A percentile compares a stretch with the other conserved stretches of the same genome.
Conservation (phyloP, 2,329 filamentous ascomycete species). For the Fusarium sacchari region DNA sequence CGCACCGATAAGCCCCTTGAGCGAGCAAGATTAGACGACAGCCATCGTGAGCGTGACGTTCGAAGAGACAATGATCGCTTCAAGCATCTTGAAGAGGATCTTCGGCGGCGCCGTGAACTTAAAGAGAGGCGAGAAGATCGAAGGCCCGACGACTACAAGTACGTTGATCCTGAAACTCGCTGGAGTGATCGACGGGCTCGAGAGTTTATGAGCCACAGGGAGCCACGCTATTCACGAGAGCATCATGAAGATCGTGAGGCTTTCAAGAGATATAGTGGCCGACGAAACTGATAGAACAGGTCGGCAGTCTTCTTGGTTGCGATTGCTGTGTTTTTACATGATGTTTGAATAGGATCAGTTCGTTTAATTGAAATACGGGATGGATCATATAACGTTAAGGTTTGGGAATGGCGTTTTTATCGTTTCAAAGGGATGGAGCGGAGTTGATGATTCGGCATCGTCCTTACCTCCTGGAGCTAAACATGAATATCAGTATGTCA, state of each 20-base stretch:
- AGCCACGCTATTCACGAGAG: neutral
- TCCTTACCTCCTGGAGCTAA: neutral
- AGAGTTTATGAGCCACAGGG: constrained; percentile 32
- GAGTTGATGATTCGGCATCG: neutral
- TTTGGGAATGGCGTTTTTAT: neutral
- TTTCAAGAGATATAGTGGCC: neutral
- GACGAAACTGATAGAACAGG: neutral
- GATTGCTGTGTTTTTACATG: neutral
- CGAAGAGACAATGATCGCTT: constrained; percentile 26
- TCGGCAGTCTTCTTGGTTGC: neutral
- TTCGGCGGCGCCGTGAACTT: constrained; percentile 20
- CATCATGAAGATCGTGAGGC: neutral
- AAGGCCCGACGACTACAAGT: neutral
- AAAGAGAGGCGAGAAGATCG: constrained; percentile 11
- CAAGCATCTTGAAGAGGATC: constrained; percentile 23
- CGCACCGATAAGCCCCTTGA: constrained; percentile 28
- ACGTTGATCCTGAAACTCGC: constrained; percentile 10
- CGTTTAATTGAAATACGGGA: neutral
- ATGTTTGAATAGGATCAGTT: neutral
- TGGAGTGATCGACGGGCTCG: constrained; percentile 31
- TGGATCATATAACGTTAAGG: neutral
- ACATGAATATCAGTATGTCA: neutral
- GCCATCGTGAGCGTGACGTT: constrained; percentile 5
- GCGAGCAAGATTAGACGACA: constrained; percentile 21
- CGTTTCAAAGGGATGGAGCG: neutral